Evolutionary conservation across 805 yeast species (phyloP), one percentile per base, ranked within the genome.

Genomic region (Tetrapisispora namnaoensis): DNA sequence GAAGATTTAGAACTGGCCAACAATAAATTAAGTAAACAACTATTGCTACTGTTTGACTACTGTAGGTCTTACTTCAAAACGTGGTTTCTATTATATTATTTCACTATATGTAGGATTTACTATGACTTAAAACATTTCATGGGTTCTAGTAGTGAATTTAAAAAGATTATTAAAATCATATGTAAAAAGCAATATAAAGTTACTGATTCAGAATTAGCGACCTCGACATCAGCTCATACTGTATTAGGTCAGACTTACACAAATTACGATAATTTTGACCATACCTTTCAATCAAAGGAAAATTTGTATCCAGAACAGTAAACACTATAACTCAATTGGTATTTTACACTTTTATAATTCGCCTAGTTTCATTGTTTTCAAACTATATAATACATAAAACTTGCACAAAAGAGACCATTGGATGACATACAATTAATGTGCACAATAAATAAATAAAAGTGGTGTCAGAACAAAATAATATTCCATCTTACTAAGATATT

Each of bases 41-140:
- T 58, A 27, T 46, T 37, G 10, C 38, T 45, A 10, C 54, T 58
- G 32, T 35, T 49, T 21, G 38, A 45, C 13, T 40, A 54, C 14
- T 39, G 54, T n/a, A 28, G 42, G 2, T 28, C 39, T 1, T 50
- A 58, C 30, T 44, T 60, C 38, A 37, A 46, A 21, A 47, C 49
- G 30, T 60, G 63, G 63, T 55, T 54, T 22, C 45, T 46, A 21
- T 44, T 50, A 36, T 58, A 52, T 51, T 56, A 54, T 32, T 55
- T 47, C 46, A 55, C 57, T n/a, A 49, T 51, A 5, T 49, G 53
- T 24, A 50, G 61, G 22, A 50, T 60, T 20, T 48, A 55, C 4
- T 55, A 54, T 41, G 56, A 53, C 9, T 37, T 60, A 44, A 48
- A 55, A 42, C 52, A 50, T 27, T 56, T 52, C 47, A 51, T 51